Evolutionary conservation across 2,329 filamentous ascomycete genomes (phyloP), one percentile per base, ranked within the genome.

Genomic region (Fusarium sp.): DNA sequence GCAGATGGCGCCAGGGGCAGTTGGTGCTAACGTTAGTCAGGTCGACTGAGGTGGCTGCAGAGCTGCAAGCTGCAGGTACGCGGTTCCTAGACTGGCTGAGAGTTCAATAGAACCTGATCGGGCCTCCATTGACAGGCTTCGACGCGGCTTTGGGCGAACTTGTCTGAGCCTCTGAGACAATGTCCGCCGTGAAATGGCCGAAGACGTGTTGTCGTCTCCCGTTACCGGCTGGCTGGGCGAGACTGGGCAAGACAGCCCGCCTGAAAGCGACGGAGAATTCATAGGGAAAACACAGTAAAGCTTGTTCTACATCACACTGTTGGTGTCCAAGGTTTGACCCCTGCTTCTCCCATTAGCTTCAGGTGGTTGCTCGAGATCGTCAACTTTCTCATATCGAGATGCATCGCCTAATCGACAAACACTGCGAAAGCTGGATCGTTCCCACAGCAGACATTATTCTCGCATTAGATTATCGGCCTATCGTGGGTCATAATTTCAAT

Each of bases 21-120:
- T 36, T 53, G 17, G 32, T 34, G 11, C 38, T 49, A 48, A 28
- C 26, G 43, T 38, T 15, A 48, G 24, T 36, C 26, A 39, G 23
- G 38, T 59, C n/a, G 45, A 62, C 56, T 63, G 43, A 47, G 58
- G 32, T 50, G 57, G 48, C 52, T 59, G 57, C 59, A 70, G 36
- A 54, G 48, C 59, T 74, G 70, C 70, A 74, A 52, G 48, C 59
- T 74, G 70, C 70, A 74, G 67, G 65, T 71, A 74, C 67, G 54
- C 62, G 42, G 20, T 32, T 45, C 34, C 34, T 36, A n/a, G 17
- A 19, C 34, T n/a, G 34, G 34, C 34, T 36, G 43, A 43, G 36
- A 47, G 44, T 50, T 56, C 28, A 34, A 52, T 28, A 42, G 19
- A 14, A 28, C 26, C 26, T 28, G 26, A 28, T 28, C 26, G 26